These are phyloP conservation scores for Exophiala calicioides DNA, from an alignment of 2,329 filamentous ascomycete genomes.

Conservation along the genomic window DNA sequence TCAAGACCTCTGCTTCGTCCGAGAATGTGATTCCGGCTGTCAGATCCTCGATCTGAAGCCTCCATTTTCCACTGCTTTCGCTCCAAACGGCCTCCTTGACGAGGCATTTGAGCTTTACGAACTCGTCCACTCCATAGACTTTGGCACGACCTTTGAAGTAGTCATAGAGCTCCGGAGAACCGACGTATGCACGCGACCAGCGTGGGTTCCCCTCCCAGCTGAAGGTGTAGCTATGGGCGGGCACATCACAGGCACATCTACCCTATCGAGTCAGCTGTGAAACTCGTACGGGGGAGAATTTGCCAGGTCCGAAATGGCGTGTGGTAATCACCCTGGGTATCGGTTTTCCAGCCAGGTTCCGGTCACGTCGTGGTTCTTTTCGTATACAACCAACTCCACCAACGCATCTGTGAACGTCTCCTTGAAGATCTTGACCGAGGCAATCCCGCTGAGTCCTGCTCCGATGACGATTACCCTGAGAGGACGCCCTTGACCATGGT, in stretches of 20 bases:
- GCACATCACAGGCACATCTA: too few relatives aligned
- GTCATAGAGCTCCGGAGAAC: conserved; percentile 43
- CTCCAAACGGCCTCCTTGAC: conserved; percentile 62
- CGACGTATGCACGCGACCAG: conserved; percentile 45
- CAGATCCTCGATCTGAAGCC: conserved; percentile 37
- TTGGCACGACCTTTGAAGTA: conserved; percentile 43
- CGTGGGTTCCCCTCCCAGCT: conserved; percentile 49
- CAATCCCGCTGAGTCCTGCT: conserved; percentile 14
- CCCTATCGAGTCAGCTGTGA: too few relatives aligned
- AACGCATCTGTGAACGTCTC: conserved; percentile 2
- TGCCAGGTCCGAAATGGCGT: too few relatives aligned
- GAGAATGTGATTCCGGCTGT: background rate
- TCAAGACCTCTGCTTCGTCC: conserved; percentile 51
- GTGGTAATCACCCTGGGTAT: conserved; percentile 43
- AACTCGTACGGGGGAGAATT: too few relatives aligned
- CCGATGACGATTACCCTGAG: conserved; percentile 15
- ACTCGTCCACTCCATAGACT: conserved; percentile 42
- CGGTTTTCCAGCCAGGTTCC: conserved; percentile 20
- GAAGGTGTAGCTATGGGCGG: conserved; percentile 52
- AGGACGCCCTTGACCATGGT: background rate
- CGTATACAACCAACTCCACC: conserved; percentile 14
- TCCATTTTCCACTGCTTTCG: conserved; percentile 56
- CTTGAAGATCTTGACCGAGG: conserved; percentile 10
- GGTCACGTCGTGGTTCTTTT: conserved; percentile 17
- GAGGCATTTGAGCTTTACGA: conserved; percentile 51